Conservation (phyloP, 2,329 filamentous ascomycete genomes). For the Emergomyces africanus region DNA sequence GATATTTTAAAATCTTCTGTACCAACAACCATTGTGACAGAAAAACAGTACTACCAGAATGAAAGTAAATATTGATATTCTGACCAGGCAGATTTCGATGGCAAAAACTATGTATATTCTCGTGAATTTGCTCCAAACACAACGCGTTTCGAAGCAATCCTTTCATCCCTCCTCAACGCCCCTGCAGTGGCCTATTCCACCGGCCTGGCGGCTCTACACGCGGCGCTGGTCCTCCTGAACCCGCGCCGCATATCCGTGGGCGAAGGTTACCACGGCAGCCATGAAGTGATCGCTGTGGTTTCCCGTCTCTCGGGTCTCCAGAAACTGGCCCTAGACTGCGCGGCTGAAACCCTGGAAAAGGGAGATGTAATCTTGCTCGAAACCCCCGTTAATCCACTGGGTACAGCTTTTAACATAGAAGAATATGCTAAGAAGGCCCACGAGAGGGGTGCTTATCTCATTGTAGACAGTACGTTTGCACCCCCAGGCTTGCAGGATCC, state of each 20-base stretch:
- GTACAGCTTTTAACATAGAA: slow-evolving; percentile 61
- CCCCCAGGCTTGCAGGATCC: slow-evolving; percentile 83
- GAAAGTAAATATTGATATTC: not conserved
- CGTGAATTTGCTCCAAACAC: slow-evolving; percentile 65
- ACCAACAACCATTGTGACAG: too few relatives aligned
- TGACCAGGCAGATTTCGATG: not conserved
- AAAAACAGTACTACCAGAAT: too few relatives aligned
- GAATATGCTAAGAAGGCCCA: slow-evolving; percentile 62
- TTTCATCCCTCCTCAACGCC: slow-evolving; percentile 53
- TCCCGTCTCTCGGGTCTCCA: slow-evolving; percentile 62
- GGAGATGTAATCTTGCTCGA: slow-evolving; percentile 87
- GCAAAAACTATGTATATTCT: slow-evolving; percentile 52
- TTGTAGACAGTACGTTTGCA: slow-evolving; percentile 83
- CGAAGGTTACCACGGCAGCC: slow-evolving; percentile 84
- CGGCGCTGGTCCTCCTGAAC: slow-evolving; percentile 69
- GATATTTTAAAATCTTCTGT: too few relatives aligned
- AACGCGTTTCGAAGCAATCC: slow-evolving; percentile 73
- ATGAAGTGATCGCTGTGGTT: slow-evolving; percentile 66
- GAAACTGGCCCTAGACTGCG: slow-evolving; percentile 58
- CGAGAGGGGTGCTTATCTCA: slow-evolving; percentile 57
- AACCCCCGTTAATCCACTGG: slow-evolving; percentile 85
- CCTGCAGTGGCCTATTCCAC: slow-evolving; percentile 66
- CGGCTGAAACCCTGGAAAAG: slow-evolving; percentile 50
- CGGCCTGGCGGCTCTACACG: slow-evolving; percentile 77
- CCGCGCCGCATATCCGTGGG: slow-evolving; percentile 72